Conservation (phyloP, 1,284 basidiomycete genomes). For the Ceratobasidium sp. region DNA sequence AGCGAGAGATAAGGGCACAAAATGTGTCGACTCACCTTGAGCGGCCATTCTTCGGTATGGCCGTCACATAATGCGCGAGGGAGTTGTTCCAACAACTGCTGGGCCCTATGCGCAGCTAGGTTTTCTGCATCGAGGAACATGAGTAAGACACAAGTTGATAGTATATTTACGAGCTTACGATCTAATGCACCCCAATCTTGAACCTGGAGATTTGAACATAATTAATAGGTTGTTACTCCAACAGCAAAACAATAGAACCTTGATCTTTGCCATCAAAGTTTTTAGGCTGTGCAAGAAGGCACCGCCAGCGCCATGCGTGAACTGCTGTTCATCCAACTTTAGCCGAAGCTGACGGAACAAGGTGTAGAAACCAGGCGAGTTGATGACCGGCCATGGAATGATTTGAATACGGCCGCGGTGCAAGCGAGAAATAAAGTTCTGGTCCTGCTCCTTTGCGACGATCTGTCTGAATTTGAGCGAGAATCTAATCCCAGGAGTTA, state of each 20-base stretch:
- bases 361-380: slow-evolving; percentile 69
- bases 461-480: slow-evolving; percentile 68
- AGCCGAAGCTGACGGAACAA: slow-evolving; percentile 65
- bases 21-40: slow-evolving; percentile 20
- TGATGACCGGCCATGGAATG: slow-evolving; percentile 75
- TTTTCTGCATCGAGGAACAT: slow-evolving; percentile 36
- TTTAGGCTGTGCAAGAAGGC: slow-evolving; percentile 71
- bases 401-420: slow-evolving; percentile 69
- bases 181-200: slow-evolving; percentile 45
- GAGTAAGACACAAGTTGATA: no score
- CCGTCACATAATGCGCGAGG: slow-evolving; percentile 7
- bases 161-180: slow-evolving; percentile 38
- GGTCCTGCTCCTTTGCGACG: slow-evolving; percentile 70
- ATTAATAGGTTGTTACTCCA: not conserved
- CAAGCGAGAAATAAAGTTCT: slow-evolving; percentile 72
- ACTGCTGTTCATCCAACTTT: slow-evolving; percentile 61
- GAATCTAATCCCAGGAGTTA: slow-evolving; percentile 59
- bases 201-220: not conserved
- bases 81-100: slow-evolving; percentile 9
- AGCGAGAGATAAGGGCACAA: not conserved
- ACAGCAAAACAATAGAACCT: slow-evolving; percentile 57
- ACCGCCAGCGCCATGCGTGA: slow-evolving; percentile 66
- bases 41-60: not conserved
- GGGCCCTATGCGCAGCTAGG: slow-evolving; percentile 42
- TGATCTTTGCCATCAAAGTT: slow-evolving; percentile 75